These are phyloP conservation scores for Colletotrichum lini DNA, from an alignment of 2,329 filamentous ascomycete species.

Conservation along the genomic window DNA sequence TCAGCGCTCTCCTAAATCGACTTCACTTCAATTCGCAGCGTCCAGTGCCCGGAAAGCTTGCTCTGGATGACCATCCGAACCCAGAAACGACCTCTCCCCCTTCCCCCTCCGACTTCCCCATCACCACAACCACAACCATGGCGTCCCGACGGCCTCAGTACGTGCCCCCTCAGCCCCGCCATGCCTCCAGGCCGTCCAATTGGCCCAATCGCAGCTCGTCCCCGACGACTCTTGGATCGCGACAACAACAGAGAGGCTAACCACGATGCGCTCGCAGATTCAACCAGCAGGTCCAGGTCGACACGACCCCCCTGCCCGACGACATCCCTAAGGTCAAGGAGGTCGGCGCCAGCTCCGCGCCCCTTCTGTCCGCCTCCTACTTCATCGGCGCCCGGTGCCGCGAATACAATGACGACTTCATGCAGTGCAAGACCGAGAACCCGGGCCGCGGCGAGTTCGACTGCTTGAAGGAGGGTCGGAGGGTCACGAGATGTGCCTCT, in stretches of 20 bases:
- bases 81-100: constrained; percentile 42
- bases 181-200: not conserved
- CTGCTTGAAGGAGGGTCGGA: constrained; percentile 95
- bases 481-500: constrained; percentile 95
- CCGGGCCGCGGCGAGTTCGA: constrained; percentile 92
- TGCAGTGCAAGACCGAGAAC: constrained; percentile 98
- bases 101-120: constrained; percentile 31
- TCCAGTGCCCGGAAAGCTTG: constrained; percentile 39
- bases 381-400: constrained; percentile 98
- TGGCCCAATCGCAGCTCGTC: constrained; percentile 7
- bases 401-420: constrained; percentile 98
- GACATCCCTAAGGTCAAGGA: constrained; percentile 94
- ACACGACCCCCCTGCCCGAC: constrained; percentile 95
- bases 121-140: constrained; percentile 52
- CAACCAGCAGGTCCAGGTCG: constrained; percentile 92
- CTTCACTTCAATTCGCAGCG: constrained; percentile 55
- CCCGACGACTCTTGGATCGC: not conserved
- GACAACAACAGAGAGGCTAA: constrained; percentile 44
- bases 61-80: constrained; percentile 42
- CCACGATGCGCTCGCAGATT: constrained; percentile 73
- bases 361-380: constrained; percentile 91
- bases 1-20: constrained; percentile 57
- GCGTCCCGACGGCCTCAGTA: constrained; percentile 60
- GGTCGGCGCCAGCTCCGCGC: constrained; percentile 92
- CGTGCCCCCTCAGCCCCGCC: constrained; percentile 43